Percentiles rank a stretch among this genome's conserved stretches.
phyloP scores from a whole-genome alignment of 2,329 filamentous ascomycete genomes.

The Arthrinium phaeospermum region DNA sequence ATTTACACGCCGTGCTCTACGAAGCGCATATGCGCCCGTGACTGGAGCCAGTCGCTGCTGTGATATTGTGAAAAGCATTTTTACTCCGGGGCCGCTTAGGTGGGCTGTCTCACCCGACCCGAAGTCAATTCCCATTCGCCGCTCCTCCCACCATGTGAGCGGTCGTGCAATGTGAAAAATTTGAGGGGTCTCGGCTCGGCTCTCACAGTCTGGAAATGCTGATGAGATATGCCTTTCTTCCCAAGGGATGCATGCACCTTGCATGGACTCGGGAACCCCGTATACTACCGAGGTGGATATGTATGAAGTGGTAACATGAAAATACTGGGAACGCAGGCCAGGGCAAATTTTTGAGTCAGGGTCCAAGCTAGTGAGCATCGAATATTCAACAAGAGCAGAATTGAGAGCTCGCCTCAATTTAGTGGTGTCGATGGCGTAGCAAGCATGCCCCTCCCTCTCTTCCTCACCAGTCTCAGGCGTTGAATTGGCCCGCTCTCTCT shows the following conservation, averaged over 20 bases:
- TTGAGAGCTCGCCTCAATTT: conserved; percentile 7
- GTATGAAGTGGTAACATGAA: background rate
- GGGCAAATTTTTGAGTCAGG: conserved; percentile 12
- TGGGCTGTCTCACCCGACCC: background rate
- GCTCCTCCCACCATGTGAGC: background rate
- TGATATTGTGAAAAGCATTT: background rate
- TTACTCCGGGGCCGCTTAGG: background rate
- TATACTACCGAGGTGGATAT: conserved; percentile 11
- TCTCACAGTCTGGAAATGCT: background rate
- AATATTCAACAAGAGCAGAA: conserved; percentile 12
- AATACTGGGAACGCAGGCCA: background rate
- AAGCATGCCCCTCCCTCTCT: conserved; percentile 13
- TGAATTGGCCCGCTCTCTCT: background rate
- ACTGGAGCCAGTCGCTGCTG: background rate
- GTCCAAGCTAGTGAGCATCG: background rate
- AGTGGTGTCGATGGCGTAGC: background rate
- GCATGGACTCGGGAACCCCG: conserved; percentile 8
- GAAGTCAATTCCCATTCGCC: background rate
- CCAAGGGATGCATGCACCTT: conserved; percentile 7
- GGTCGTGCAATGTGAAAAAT: background rate
- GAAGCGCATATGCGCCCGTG: background rate
- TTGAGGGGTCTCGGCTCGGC: background rate
- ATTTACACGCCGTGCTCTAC: conserved; percentile 7
- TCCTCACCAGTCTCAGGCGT: conserved; percentile 7
- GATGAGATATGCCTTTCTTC: background rate